These are phyloP conservation scores for Clonostachys chloroleuca DNA, from an alignment of 2,329 filamentous ascomycete species.

Conservation along the genomic window DNA sequence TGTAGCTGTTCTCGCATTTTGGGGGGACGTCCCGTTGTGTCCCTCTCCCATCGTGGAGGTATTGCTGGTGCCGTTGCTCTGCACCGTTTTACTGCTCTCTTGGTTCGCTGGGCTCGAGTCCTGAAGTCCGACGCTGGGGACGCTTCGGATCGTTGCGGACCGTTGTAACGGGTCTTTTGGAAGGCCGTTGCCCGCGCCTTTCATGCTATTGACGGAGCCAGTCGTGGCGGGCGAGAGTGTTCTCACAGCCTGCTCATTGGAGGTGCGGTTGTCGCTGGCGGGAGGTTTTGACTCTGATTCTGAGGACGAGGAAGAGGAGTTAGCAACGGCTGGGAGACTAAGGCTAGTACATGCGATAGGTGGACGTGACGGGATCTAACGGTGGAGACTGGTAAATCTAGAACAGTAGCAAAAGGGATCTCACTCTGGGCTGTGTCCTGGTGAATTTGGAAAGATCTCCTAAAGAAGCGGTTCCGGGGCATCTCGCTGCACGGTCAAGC, in stretches of 20 bases:
- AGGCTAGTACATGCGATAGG: too few species aligned
- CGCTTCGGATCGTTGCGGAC: slow-evolving; percentile 49
- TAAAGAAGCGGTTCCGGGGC: slow-evolving; percentile 22
- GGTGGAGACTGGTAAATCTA: too few species aligned
- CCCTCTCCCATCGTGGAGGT: slow-evolving; percentile 33
- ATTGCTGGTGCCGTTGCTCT: slow-evolving; percentile 41
- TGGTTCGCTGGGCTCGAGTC: slow-evolving; percentile 39
- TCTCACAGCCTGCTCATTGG: slow-evolving; percentile 15
- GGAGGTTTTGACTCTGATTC: too few species aligned
- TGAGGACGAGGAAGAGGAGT: too few species aligned
- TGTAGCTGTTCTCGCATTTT: slow-evolving; percentile 2
- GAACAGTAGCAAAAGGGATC: not conserved
- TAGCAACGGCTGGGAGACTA: too few species aligned
- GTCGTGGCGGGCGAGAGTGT: slow-evolving; percentile 31
- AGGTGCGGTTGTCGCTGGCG: too few species aligned
- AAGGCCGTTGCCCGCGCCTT: slow-evolving; percentile 11
- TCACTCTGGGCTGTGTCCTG: slow-evolving; percentile 16
- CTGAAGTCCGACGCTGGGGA: slow-evolving; percentile 48
- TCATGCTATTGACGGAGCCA: slow-evolving; percentile 34
- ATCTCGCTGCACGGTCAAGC: slow-evolving; percentile 8
- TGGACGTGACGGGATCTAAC: too few species aligned
- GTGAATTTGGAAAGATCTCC: slow-evolving; percentile 26
- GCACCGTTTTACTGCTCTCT: slow-evolving; percentile 28
- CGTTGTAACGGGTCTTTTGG: slow-evolving; percentile 24
- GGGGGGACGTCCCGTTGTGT: slow-evolving; percentile 21